phyloP scores from a whole-genome alignment of 192 early-diverging fungal species.

The Gryganskiella cystojenkinii region DNA sequence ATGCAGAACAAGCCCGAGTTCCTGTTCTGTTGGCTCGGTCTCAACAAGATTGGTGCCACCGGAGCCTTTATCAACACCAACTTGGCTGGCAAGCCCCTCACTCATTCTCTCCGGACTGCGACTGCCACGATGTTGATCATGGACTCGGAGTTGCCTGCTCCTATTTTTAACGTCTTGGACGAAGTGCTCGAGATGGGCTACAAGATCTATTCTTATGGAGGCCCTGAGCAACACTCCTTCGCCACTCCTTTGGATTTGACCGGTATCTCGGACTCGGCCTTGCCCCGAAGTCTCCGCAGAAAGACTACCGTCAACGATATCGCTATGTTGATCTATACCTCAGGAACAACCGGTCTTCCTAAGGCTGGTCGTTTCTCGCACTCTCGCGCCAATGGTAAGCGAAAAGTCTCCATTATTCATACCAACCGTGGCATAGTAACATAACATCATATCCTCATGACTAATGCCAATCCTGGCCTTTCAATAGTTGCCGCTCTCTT shows the following conservation, averaged over 20 bases:
- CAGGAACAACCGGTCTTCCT: conserved; percentile 72
- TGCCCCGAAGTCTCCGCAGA: conserved; percentile 36
- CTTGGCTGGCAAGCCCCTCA: conserved; percentile 54
- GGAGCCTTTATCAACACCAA: conserved; percentile 75
- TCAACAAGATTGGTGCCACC: conserved; percentile 67
- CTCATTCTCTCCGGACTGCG: conserved; percentile 55
- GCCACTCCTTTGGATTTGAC: conserved; percentile 46
- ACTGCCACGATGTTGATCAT: conserved; percentile 40
- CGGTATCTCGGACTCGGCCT: conserved; percentile 14
- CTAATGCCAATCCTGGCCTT: neutral
- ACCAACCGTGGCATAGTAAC: neutral
- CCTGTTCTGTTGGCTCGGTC: conserved; percentile 62
- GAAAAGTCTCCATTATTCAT: neutral
- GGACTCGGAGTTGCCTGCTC: conserved; percentile 41
- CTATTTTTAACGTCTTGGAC: conserved; percentile 14
- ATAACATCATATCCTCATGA: no score
- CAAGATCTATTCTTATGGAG: conserved; percentile 25
- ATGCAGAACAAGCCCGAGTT: conserved; percentile 72
- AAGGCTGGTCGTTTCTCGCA: conserved; percentile 67
- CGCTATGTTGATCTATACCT: conserved; percentile 61
- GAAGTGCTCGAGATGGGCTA: conserved; percentile 34
- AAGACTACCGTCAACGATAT: conserved; percentile 37
- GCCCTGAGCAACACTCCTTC: conserved; percentile 39
- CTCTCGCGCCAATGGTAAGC: conserved; percentile 42
- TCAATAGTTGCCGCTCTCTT: conserved; percentile 39